Percentiles rank a stretch among this genome's conserved stretches.
Conservation (phyloP, 345 rosid genomes). For the Eucalyptus erythrocorys region DNA sequence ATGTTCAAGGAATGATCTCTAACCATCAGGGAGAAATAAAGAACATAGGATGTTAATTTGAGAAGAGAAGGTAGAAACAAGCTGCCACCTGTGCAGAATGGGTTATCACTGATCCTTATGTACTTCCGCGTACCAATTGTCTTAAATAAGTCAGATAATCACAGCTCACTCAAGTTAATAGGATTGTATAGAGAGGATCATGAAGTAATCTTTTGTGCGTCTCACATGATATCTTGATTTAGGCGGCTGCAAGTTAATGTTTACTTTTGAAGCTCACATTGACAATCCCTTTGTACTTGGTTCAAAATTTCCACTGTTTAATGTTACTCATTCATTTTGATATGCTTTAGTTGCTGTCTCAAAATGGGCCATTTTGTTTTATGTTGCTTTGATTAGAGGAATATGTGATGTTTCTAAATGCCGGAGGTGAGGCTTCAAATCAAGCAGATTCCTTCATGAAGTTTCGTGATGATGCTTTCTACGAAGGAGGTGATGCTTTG, state of each 20-base stretch:
- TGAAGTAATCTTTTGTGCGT: neutral
- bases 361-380: neutral
- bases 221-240: neutral
- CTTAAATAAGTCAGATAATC: neutral
- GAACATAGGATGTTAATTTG: neutral
- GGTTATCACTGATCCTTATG: neutral
- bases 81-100: neutral
- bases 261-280: neutral
- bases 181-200: neutral
- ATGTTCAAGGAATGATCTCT: neutral
- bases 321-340: neutral
- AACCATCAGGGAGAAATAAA: neutral
- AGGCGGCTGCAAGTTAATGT: neutral
- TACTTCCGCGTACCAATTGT: neutral
- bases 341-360: neutral
- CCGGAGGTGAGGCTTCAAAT: slow-evolving; percentile 47
- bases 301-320: neutral
- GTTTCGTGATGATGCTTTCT: slow-evolving; percentile 40
- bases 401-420: slow-evolving; percentile 56
- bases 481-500: slow-evolving; percentile 62
- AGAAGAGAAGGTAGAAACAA: neutral
- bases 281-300: neutral
- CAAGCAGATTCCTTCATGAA: slow-evolving; percentile 28
- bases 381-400: slow-evolving; percentile 35
- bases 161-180: neutral